phyloP scores from a whole-genome alignment of 2,329 filamentous ascomycete genomes.

The Neofusicoccum kwambonambiense region DNA sequence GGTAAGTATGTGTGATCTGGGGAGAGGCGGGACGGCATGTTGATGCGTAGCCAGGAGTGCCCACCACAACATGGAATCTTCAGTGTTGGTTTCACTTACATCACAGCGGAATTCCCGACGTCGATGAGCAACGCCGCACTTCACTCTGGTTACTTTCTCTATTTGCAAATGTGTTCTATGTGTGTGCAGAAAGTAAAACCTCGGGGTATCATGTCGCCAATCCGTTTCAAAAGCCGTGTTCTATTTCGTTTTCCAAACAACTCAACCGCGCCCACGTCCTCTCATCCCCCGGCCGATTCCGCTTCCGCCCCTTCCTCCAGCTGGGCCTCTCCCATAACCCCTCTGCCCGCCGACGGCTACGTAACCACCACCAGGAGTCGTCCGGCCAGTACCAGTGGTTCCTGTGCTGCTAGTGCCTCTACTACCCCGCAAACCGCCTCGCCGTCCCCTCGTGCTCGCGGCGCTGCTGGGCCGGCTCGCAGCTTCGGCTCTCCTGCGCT shows the following conservation, averaged over 20 bases:
- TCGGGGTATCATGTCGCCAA: constrained; percentile 13
- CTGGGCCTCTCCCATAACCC: constrained; percentile 45
- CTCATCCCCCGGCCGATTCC: constrained; percentile 8
- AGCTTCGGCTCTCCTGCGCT: constrained; percentile 60
- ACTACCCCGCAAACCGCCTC: constrained; percentile 27
- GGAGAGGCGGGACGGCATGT: no score
- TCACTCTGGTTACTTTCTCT: no score
- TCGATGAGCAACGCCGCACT: no score
- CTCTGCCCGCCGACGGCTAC: constrained; percentile 44
- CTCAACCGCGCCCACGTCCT: constrained; percentile 8
- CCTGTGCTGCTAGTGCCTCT: constrained; percentile 6
- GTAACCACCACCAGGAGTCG: constrained; percentile 38
- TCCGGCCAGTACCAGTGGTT: constrained; percentile 27
- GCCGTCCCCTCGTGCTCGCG: constrained; percentile 36
- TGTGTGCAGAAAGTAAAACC: background rate
- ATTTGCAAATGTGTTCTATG: background rate
- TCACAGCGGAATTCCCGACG: no score
- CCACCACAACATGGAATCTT: no score
- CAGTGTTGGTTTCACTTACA: no score
- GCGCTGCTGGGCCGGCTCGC: constrained; percentile 41
- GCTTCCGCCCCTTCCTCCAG: constrained; percentile 3
- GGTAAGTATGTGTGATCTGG: no score
- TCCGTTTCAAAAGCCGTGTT: background rate
- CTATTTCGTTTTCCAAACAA: background rate
- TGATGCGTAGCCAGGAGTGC: no score